A percentile compares a stretch with the other conserved stretches of the same genome.
phyloP scores from a whole-genome alignment of 805 yeast genomes.

The Ogataea philodendri region DNA sequence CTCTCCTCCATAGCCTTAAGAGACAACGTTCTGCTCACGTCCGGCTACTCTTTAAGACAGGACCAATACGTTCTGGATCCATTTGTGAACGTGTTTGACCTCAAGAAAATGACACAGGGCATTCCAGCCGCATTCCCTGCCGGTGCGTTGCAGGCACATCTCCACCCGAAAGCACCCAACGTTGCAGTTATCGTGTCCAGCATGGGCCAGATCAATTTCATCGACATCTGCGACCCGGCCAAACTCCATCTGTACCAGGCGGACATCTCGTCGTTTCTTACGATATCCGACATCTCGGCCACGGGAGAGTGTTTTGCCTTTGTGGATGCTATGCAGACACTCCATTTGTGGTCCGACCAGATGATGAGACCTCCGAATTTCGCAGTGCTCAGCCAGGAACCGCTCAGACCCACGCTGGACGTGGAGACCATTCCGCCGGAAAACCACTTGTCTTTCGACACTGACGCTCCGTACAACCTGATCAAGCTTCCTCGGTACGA shows the following conservation, averaged over 20 bases:
- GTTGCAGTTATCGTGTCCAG: slow-evolving; percentile 71
- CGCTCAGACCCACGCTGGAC: slow-evolving; percentile 52
- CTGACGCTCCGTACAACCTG: slow-evolving; percentile 57
- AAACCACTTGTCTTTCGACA: slow-evolving; percentile 38
- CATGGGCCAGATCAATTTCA: slow-evolving; percentile 79
- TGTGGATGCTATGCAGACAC: slow-evolving; percentile 57
- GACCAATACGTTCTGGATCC: slow-evolving; percentile 67
- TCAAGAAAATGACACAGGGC: slow-evolving; percentile 64
- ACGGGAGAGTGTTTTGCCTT: slow-evolving; percentile 78
- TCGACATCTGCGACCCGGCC: slow-evolving; percentile 80
- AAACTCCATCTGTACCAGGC: slow-evolving; percentile 65
- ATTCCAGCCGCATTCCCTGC: slow-evolving; percentile 86
- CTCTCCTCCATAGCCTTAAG: slow-evolving; percentile 63
- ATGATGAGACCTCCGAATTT: slow-evolving; percentile 38
- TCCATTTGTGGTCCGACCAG: slow-evolving; percentile 68
- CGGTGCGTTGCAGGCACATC: slow-evolving; percentile 79
- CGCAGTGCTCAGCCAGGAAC: slow-evolving; percentile 40
- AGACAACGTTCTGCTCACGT: slow-evolving; percentile 69
- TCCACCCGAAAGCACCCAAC: slow-evolving; percentile 85
- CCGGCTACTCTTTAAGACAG: slow-evolving; percentile 73
- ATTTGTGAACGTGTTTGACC: slow-evolving; percentile 76
- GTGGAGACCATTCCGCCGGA: slow-evolving; percentile 33
- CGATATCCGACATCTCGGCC: slow-evolving; percentile 53
- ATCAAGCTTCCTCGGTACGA: slow-evolving; percentile 88
- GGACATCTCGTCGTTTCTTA: slow-evolving; percentile 46